Evolutionary conservation across 177 flowering plant species (phyloP).

Genomic region (Tripterygium wilfordii): DNA sequence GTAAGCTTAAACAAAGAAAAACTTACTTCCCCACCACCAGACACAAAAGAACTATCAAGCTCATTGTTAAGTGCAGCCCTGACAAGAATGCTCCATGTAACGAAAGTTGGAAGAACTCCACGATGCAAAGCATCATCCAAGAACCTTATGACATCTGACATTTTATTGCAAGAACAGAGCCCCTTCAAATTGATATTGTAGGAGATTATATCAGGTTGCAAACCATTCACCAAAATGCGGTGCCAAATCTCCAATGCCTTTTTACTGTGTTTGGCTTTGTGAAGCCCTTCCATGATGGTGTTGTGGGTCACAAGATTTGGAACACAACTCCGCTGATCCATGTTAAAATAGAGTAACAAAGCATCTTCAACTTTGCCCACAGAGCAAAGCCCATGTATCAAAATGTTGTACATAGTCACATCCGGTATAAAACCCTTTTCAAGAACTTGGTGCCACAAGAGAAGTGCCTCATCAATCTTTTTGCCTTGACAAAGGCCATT

Average conservation of each 20-base stretch:
- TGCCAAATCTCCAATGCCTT: slow-evolving; percentile 65
- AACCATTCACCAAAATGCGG: slow-evolving; percentile 42
- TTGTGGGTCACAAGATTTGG: slow-evolving; percentile 84
- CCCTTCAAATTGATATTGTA: slow-evolving; percentile 80
- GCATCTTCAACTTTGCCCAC: slow-evolving; percentile 60
- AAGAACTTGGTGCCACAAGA: slow-evolving; percentile 49
- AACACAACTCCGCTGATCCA: slow-evolving; percentile 38
- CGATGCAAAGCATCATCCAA: slow-evolving; percentile 52
- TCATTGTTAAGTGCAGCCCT: slow-evolving; percentile 33
- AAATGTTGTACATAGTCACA: slow-evolving; percentile 60
- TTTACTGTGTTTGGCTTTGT: slow-evolving; percentile 38
- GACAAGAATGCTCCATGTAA: slow-evolving; percentile 85
- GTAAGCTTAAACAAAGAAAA: background rate
- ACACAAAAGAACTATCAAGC: background rate
- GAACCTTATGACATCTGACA: slow-evolving; percentile 48
- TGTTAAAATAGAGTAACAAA: slow-evolving; percentile 40
- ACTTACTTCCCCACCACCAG: background rate
- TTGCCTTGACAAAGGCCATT: slow-evolving; percentile 62
- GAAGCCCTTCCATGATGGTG: slow-evolving; percentile 80
- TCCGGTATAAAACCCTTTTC: slow-evolving; percentile 57
- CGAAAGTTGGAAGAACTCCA: slow-evolving; percentile 54
- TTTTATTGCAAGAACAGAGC: slow-evolving; percentile 57
- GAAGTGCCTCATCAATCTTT: slow-evolving; percentile 52
- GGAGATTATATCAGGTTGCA: slow-evolving; percentile 70
- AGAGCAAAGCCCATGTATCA: slow-evolving; percentile 85